These are phyloP conservation scores for Chernovozyma sophiae-reginae DNA, from an alignment of 1,139 yeast genomes.

Conservation along the genomic window DNA sequence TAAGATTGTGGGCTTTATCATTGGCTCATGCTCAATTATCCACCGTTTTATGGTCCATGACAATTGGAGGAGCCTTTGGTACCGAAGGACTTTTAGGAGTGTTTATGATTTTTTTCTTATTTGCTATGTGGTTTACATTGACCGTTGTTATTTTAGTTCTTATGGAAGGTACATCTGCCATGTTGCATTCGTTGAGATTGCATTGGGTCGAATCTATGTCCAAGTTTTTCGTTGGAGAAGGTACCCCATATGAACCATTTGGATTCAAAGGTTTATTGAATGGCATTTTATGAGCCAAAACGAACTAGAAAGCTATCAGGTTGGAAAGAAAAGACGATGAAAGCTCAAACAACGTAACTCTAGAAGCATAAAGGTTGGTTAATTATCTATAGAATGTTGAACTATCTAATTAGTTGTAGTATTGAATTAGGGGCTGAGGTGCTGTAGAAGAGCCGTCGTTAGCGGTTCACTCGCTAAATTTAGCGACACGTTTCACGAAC, in stretches of 20 bases:
- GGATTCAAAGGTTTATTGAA: conserved; percentile 43
- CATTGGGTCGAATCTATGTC: conserved; percentile 91
- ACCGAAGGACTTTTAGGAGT: conserved; percentile 48
- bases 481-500: no score
- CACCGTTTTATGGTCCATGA: conserved; percentile 75
- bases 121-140: conserved; percentile 75
- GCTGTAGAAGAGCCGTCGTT: no score
- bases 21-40: conserved; percentile 78
- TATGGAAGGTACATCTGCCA: conserved; percentile 87
- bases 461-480: no score
- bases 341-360: no score
- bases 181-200: conserved; percentile 78
- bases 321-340: no score
- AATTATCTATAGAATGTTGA: no score
- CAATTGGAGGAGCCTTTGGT: conserved; percentile 56
- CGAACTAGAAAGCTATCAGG: no score
- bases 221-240: conserved; percentile 81
- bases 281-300: conserved; percentile 25
- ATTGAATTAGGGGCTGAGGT: no score
- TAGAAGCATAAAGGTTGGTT: no score
- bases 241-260: conserved; percentile 66
- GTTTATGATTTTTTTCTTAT: conserved; percentile 52
- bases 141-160: conserved; percentile 70
- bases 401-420: no score
- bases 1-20: conserved; percentile 76